Evolutionary conservation across 495 filamentous ascomycete genomes (phyloP), one percentile per base, ranked within the genome.

Genomic region (Aspergillus homomorphus): DNA sequence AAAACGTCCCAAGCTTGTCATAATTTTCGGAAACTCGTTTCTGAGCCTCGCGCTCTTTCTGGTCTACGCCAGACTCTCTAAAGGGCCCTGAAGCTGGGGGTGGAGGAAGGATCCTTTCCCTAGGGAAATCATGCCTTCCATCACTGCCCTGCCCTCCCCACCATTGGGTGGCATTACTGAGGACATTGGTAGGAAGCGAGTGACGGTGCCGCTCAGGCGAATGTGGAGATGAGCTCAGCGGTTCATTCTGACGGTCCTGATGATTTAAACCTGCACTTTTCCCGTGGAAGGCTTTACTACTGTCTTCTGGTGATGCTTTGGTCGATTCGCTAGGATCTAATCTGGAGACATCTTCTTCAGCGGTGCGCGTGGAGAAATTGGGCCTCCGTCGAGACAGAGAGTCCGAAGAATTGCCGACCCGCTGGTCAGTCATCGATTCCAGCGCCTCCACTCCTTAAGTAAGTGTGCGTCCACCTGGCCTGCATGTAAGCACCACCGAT

Each of bases 1-100:
- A 87, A 65, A 89, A 86, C 3, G 84, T 84, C 16, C 88, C 87
- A 53, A 92, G 79, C 68, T 91, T 92, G 58, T 76, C 77, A 2
- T 75, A 64, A 45, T 74, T 76, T 28, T 84, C 83, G 49, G 76
- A 63, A 21, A 78, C 69, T 50, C 82, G 74, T 67, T 72, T 62
- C 71, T 80, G 60, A 66, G 65, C 59, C 69, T 71, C 56, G 60
- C 66, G 65, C 61, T 79, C 70, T 60, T 70, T 72, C 57, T 63
- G 73, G 50, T 72, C 70, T 22, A 49, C 43, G 33, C 65, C 70
- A 21, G 67, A 62, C 14, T 73, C 73, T 41, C 63, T 58, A 3
- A 70, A 46, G n/a, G 66, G 68, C 7, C 67, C 72, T 50, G 66
- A 45, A 23, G 65, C 59, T 14, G 65, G 45, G 10, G 64, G 41